Conservation (phyloP, 805 yeast species). For the Nakazawaea ambrosiae region DNA sequence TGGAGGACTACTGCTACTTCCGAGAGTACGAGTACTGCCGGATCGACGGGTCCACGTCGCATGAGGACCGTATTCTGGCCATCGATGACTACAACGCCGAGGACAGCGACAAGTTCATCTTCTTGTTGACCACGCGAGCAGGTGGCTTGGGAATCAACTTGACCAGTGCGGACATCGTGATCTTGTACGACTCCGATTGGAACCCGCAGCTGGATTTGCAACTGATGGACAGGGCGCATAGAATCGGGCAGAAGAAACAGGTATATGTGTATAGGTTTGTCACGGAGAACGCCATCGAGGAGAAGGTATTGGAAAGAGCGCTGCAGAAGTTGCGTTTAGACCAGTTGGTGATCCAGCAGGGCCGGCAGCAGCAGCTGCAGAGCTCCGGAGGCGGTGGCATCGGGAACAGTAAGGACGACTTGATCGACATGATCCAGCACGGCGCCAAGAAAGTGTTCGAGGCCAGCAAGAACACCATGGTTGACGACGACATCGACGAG, state of each 20-base stretch:
- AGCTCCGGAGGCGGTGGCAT: conserved; percentile 26
- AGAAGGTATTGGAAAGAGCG: conserved; percentile 91
- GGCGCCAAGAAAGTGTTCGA: conserved; percentile 91
- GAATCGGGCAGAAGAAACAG: conserved; percentile 96
- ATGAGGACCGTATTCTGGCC: conserved; percentile 86
- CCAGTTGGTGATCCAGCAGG: conserved; percentile 94
- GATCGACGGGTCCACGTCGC: conserved; percentile 90
- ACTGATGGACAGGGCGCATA: conserved; percentile 97
- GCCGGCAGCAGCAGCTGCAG: conserved; percentile 47
- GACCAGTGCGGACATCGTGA: conserved; percentile 87
- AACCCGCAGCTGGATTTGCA: conserved; percentile 97
- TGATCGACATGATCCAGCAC: conserved; percentile 91
- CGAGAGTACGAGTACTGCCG: conserved; percentile 84
- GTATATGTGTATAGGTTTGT: conserved; percentile 89
- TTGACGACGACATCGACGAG: conserved; percentile 74
- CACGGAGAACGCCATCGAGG: conserved; percentile 94
- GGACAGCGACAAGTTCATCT: conserved; percentile 74
- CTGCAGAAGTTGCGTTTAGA: conserved; percentile 90
- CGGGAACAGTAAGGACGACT: conserved; percentile 73
- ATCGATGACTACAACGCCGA: conserved; percentile 89
- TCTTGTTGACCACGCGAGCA: conserved; percentile 87
- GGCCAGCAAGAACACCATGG: conserved; percentile 20
- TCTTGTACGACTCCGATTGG: conserved; percentile 92
- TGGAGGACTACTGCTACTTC: conserved; percentile 87
- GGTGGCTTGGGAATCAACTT: conserved; percentile 95